Conservation (phyloP, 192 early-diverging fungal genomes). For the Coemansia pectinata region DNA sequence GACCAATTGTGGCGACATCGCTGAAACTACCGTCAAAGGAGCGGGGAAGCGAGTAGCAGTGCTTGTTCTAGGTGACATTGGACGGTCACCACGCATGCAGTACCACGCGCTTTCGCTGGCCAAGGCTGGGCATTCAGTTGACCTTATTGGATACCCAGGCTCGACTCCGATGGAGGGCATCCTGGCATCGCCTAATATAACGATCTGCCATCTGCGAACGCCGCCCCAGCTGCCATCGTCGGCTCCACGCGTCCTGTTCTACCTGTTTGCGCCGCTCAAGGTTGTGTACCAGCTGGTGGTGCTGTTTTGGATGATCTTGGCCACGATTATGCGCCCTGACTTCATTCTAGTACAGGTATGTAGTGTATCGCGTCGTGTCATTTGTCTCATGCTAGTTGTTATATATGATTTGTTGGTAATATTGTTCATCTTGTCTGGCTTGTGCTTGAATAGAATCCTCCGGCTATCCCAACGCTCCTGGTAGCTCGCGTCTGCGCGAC, state of each 20-base stretch:
- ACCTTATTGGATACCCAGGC: constrained; percentile 83
- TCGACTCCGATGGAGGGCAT: constrained; percentile 43
- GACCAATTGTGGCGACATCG: not conserved
- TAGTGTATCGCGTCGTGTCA: not conserved
- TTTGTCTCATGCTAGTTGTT: not conserved
- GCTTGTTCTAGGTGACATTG: constrained; percentile 82
- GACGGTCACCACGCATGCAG: constrained; percentile 88
- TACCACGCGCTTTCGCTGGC: constrained; percentile 84
- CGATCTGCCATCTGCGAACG: constrained; percentile 17
- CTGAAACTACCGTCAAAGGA: not conserved
- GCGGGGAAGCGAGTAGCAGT: constrained; percentile 27
- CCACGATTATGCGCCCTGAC: constrained; percentile 60
- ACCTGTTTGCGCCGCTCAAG: constrained; percentile 69
- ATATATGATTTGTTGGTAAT: constrained; percentile 2
- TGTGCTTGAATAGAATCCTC: constrained; percentile 73
- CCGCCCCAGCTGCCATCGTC: constrained; percentile 57
- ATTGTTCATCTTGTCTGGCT: not conserved
- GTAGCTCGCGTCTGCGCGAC: constrained; percentile 71
- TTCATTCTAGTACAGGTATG: constrained; percentile 78
- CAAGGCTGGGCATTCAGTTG: constrained; percentile 65
- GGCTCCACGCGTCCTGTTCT: constrained; percentile 61
- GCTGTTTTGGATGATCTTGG: constrained; percentile 65
- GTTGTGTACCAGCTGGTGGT: constrained; percentile 60
- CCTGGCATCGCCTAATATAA: constrained; percentile 14
- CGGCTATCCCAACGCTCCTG: constrained; percentile 87